Base-by-base conservation (phyloP, 441 rosid species). In the Kokia cookei region DNA sequence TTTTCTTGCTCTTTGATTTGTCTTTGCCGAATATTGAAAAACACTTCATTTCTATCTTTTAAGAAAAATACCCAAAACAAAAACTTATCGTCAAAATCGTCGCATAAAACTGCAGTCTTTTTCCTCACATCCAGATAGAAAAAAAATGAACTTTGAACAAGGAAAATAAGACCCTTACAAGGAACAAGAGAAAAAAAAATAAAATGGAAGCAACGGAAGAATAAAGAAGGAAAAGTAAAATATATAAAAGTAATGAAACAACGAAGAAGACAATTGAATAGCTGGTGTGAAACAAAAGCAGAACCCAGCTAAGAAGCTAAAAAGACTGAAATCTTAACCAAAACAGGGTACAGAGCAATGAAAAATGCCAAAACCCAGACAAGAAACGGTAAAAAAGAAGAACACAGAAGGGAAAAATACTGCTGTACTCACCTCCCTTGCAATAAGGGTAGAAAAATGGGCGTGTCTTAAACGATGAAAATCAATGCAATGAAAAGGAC, bases 11-110 rank as follows among this genome's bases (percentile, higher is more conserved):
- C 75, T 65, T 84, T 48, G 72, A 79, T 73, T 83, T 86, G 68
- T 74, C 80, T 71, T 83, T 88, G 63, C 2, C 55, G 79, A 86
- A 85, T 14, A 76, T 24, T 72, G 9, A 43, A 67, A 85, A 86
- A 54, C 90, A 88, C 70, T 70, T 82, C 90, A 84, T 88, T 15
- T 63, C 24, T 12, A 35, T 19, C 26, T 77, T 42, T 35, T 24
- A 0, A 53, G 3, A 12, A 11, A 26, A 26, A 58, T 1, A 58
- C 26, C 15, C 47, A 43, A 50, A 60, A 60, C 55, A 43, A 11
- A 57, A 58, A 4, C 19, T 45, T 53, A 24, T 73, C n/a, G 22
- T 29, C 17, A 32, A 11, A 59, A 42, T 17, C 32, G 65, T 19
- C 17, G 72, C 54, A 24, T 48, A 57, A 68, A 69, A 51, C 53